A percentile compares a stretch with the other conserved stretches of the same genome.
phyloP scores from a whole-genome alignment of 169 alveolate genomes.

The Nephromyces sp. region DNA sequence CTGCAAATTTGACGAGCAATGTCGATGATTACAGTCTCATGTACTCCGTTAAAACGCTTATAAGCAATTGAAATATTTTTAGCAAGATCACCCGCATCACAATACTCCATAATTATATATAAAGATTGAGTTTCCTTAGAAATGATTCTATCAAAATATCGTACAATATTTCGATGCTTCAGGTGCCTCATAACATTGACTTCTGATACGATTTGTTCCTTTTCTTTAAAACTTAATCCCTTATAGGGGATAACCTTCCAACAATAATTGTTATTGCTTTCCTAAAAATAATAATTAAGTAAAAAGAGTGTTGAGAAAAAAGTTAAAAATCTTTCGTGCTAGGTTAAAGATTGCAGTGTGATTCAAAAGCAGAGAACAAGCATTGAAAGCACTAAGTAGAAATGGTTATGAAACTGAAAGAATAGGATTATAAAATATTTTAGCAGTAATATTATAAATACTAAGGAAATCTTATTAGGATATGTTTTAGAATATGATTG shows the following conservation, averaged over 20 bases:
- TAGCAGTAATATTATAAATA: too few relatives aligned
- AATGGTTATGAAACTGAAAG: too few relatives aligned
- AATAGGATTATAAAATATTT: too few relatives aligned
- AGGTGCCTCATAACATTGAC: conserved; percentile 56
- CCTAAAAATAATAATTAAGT: not conserved
- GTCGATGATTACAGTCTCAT: not conserved
- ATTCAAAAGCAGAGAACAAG: too few relatives aligned
- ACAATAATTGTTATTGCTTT: conserved; percentile 64
- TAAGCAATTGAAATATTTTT: conserved; percentile 63
- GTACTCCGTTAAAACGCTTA: conserved; percentile 37
- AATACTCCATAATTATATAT: conserved; percentile 79
- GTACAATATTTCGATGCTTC: conserved; percentile 76
- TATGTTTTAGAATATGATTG: too few relatives aligned
- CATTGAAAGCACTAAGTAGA: too few relatives aligned
- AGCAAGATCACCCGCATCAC: conserved; percentile 85
- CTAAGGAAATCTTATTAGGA: too few relatives aligned
- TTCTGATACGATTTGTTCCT: conserved; percentile 83
- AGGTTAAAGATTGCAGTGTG: too few relatives aligned
- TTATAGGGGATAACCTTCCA: conserved; percentile 90
- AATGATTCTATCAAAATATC: conserved; percentile 70
- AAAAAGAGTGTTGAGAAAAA: not conserved
- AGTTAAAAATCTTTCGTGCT: too few relatives aligned
- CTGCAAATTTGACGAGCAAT: conserved; percentile 70
- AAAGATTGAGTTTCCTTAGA: conserved; percentile 60
- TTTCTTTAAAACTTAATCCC: conserved; percentile 86